Evolutionary conservation across 208 protist species (phyloP), one percentile per base, ranked within the genome.

Genomic region (Leishmania aethiopica): DNA sequence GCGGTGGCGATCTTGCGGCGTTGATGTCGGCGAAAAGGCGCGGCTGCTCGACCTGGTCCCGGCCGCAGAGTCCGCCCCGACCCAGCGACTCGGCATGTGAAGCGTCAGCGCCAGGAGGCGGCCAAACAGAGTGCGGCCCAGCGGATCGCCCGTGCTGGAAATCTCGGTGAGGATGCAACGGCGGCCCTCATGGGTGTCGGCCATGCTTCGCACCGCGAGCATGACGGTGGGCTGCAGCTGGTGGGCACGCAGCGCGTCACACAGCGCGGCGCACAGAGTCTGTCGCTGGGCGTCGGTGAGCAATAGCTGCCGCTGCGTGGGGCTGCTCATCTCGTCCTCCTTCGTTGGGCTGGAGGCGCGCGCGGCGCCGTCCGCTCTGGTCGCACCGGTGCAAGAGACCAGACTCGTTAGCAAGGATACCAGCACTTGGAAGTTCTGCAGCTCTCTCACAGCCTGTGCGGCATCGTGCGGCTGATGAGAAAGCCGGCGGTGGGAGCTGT

Each of bases 91-190:
- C 4, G 83, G 80, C 35, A 92, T 80, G 37, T 78, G 82, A 57
- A 96, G 81, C 42, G 90, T 94, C 49, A 94, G 57, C 5, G 82
- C 86, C 37, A 96, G 71, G 17, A 95, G 77, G 64, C 93, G 90
- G 8, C 93, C 93, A 81, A 96, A 96, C 71, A 85, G 80, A n/a
- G 81, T 93, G 6, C 93, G 93, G 5, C 85, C 78, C 35, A 93
- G 76, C 13, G 91, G 90, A 37, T 95, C 91, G 1, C 91, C 91
- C 2, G 85, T 71, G 45, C 72, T 74, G 42, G 76, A 78, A 17
- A 93, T 92, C 69, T 96, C 93, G 6, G 90, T 84, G 55, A 96
- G 79, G 32, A 96, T 78, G 77, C 82, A 90, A 28, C 80, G 84
- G 42, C 89, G 86, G 5, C 93, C 93, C 73, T 93, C 88, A 6